Evolutionary conservation across 768 basidiomycete genomes (phyloP).

Genomic region (Trametes villosa): DNA sequence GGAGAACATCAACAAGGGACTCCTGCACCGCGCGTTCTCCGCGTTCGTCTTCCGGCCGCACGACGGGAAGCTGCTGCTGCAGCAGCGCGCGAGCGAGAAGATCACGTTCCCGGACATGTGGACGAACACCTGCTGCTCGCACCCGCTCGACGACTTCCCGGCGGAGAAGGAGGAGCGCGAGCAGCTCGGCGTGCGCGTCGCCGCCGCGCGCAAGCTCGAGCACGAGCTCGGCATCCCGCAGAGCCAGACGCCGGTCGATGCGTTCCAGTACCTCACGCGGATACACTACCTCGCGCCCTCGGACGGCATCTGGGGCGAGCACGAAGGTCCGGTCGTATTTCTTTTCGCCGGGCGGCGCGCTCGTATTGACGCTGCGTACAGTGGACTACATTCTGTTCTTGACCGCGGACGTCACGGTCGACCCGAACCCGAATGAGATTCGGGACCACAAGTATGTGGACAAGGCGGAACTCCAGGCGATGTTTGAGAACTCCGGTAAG

Average conservation of each 20-base stretch:
- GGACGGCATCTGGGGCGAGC: constrained; percentile 94
- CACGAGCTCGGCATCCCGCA: constrained; percentile 95
- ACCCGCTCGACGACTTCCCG: constrained; percentile 92
- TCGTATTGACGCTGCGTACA: constrained; percentile 36
- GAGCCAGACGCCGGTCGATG: constrained; percentile 74
- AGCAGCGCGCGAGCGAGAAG: constrained; percentile 96
- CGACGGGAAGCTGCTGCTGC: constrained; percentile 91
- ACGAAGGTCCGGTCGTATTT: constrained; percentile 70
- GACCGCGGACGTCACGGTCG: constrained; percentile 84
- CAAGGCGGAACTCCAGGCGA: constrained; percentile 84
- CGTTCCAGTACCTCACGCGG: constrained; percentile 92
- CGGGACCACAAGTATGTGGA: constrained; percentile 89
- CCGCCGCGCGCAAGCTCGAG: constrained; percentile 94
- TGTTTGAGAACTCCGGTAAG: constrained; percentile 85
- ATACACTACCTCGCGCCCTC: constrained; percentile 98
- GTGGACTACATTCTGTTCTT: constrained; percentile 98
- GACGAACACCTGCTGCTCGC: constrained; percentile 99
- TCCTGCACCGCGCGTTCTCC: constrained; percentile 97
- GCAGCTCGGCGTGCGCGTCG: constrained; percentile 83
- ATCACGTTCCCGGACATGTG: constrained; percentile 99
- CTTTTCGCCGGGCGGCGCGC: background rate
- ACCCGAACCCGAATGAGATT: constrained; percentile 89
- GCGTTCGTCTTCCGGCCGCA: constrained; percentile 95
- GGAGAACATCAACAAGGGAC: constrained; percentile 92
- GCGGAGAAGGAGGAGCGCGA: constrained; percentile 76